phyloP scores from a whole-genome alignment of 2,329 filamentous ascomycete genomes.

The Exophiala lecanii-corni region DNA sequence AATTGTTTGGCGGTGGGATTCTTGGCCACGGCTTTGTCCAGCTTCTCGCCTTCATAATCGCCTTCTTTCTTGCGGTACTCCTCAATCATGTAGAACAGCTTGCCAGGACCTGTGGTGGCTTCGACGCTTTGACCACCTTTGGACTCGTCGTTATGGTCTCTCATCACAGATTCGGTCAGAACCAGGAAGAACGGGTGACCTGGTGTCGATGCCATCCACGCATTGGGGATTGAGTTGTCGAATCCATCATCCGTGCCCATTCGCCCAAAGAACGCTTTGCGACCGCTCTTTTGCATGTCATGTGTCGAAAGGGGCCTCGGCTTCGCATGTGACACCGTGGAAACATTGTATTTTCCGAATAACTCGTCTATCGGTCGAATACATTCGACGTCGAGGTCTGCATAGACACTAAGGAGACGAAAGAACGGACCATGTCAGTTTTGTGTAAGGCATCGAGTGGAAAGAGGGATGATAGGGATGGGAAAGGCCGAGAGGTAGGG shows the following conservation, averaged over 20 bases:
- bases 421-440: no score
- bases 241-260: conserved; percentile 31
- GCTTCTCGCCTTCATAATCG: conserved; percentile 13
- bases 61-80: conserved; percentile 13
- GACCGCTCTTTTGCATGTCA: conserved; percentile 15
- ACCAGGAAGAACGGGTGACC: conserved; percentile 34
- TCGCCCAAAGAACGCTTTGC: conserved; percentile 30
- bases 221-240: conserved; percentile 35
- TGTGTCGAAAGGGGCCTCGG: conserved; percentile 9
- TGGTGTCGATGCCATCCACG: conserved; percentile 36
- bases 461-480: no score
- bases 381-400: conserved; percentile 34
- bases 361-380: conserved; percentile 27
- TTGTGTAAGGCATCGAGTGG: no score
- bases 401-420: conserved; percentile 28
- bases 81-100: conserved; percentile 20
- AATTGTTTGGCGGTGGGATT: conserved; percentile 21
- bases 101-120: conserved; percentile 22
- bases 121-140: conserved; percentile 12
- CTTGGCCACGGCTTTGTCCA: conserved; percentile 22
- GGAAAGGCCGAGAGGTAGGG: no score
- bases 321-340: conserved; percentile 16
- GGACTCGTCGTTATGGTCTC: conserved; percentile 6
- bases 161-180: conserved; percentile 25
- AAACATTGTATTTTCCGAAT: conserved; percentile 26